Percentiles rank a stretch among this genome's conserved stretches.
These are phyloP conservation scores for Ananas comosus DNA, from an alignment of 176 grass and related monocot species.

Conservation along the genomic window DNA sequence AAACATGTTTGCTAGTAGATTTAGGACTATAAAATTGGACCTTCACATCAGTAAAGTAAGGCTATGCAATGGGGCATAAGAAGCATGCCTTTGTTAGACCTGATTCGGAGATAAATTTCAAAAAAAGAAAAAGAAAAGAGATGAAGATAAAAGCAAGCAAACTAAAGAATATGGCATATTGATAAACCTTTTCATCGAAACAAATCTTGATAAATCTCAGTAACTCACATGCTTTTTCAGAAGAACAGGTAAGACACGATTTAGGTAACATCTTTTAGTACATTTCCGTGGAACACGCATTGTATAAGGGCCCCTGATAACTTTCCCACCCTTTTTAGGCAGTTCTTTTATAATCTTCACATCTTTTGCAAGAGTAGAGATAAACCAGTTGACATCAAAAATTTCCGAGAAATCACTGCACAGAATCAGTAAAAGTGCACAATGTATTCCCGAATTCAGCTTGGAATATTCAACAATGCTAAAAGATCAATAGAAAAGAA, in stretches of 20 bases:
- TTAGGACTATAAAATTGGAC: neutral
- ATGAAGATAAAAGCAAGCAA: conserved; percentile 4
- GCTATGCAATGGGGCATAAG: no score
- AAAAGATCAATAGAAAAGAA: conserved; percentile 12
- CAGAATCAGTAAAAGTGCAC: conserved; percentile 27
- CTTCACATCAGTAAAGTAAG: no score
- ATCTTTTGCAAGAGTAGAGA: conserved; percentile 71
- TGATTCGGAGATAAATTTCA: neutral
- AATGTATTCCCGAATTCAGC: neutral
- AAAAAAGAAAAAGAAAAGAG: conserved; percentile 15
- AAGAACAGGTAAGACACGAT: conserved; percentile 81
- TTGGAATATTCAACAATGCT: conserved; percentile 11
- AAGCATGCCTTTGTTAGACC: no score
- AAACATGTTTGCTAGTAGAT: no score
- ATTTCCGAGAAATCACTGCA: conserved; percentile 84
- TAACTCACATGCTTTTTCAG: conserved; percentile 85
- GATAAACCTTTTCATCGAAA: conserved; percentile 19
- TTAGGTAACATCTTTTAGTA: conserved; percentile 76
- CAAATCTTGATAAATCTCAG: conserved; percentile 14
- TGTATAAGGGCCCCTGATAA: conserved; percentile 46
- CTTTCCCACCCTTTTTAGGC: conserved; percentile 51
- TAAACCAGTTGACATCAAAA: conserved; percentile 74
- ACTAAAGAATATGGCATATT: conserved; percentile 3
- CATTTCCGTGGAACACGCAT: conserved; percentile 94
- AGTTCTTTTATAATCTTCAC: conserved; percentile 78